Evolutionary conservation across 2,329 filamentous ascomycete species (phyloP).

Genomic region (Trichoderma arundinaceum): DNA sequence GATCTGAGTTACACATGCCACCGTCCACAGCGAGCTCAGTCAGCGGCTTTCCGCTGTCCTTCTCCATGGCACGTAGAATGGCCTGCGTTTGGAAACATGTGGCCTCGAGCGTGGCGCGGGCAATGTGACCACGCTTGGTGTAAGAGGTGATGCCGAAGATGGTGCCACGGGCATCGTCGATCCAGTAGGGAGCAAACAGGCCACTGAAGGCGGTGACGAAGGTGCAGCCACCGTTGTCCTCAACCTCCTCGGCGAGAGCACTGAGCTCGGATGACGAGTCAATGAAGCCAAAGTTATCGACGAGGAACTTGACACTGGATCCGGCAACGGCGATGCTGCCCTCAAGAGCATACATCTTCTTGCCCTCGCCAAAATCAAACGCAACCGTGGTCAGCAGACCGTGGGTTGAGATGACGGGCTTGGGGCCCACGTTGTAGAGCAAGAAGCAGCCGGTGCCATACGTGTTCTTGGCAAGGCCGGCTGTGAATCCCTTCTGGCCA

Average conservation of each 20-base stretch:
- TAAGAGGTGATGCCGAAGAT: constrained; percentile 80
- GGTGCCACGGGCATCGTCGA: constrained; percentile 80
- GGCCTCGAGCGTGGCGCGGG: constrained; percentile 78
- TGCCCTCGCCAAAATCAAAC: constrained; percentile 72
- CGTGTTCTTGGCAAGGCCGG: constrained; percentile 81
- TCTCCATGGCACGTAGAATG: constrained; percentile 80
- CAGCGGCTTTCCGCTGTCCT: constrained; percentile 75
- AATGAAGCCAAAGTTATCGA: constrained; percentile 63
- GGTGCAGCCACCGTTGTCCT: constrained; percentile 75
- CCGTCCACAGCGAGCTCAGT: constrained; percentile 80
- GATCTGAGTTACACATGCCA: constrained; percentile 80
- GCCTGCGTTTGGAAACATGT: constrained; percentile 85
- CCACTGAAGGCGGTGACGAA: constrained; percentile 83
- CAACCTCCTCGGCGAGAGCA: constrained; percentile 54
- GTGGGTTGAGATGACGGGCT: constrained; percentile 78
- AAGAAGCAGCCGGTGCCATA: constrained; percentile 87
- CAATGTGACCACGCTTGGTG: constrained; percentile 77
- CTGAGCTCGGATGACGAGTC: constrained; percentile 53
- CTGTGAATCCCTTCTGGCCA: constrained; percentile 77
- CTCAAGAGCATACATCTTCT: constrained; percentile 76
- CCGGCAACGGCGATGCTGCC: constrained; percentile 79
- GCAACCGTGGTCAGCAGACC: constrained; percentile 79
- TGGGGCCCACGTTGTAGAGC: constrained; percentile 79
- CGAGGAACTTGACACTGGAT: constrained; percentile 73
- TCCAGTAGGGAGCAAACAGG: constrained; percentile 84